Base-by-base conservation (phyloP, 176 grass and related monocot genomes). In the Avena sativa region DNA sequence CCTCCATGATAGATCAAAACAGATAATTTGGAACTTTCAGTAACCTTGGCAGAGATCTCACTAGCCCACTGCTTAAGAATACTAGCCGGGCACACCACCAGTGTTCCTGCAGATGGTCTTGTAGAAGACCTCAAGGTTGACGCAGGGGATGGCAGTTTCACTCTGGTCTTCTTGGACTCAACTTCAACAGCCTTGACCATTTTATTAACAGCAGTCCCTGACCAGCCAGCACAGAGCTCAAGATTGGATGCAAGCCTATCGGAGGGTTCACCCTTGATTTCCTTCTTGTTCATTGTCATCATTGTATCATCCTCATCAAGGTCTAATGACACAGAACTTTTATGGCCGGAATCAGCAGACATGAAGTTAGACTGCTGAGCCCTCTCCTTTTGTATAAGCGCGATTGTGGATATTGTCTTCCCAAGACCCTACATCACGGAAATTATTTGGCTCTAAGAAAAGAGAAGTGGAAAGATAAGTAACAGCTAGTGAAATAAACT, bases 1-100 rank as follows among this genome's bases (percentile, higher is more conserved):
- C 88, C 79, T 89, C 93, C 96, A 89, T 98, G 93, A 83, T 98
- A 98, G 43, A 98, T 88, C 21, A 98, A 85, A 85, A 98, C 86
- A 69, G 91, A 95, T 73, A 98, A 89, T 90, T 81, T 94, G 84
- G 86, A 77, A 52, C 79, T 85, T 65, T 95, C 88, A 34, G 66
- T 86, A 76, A 95, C 92, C 74, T 94, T 98, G 43, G 90, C 88
- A 52, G 81, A 78, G 30, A 98, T 46, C 91, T 98, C 96, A 83
- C 66, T 89, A 73, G 89, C 93, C 96, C 96, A 98, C 84, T 98
- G 96, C 81, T 81, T 92, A 81, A 98, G 91, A 83, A 98, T 87
- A 80, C 93, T 98, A 77, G 96, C 93, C 12, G 96, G 96, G 46
- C 90, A 98, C 1, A 98, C 96, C 32, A 98, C 92, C 65, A 98